Conservation (phyloP, 2,329 filamentous ascomycete species). For the Delphinella strobiligena region DNA sequence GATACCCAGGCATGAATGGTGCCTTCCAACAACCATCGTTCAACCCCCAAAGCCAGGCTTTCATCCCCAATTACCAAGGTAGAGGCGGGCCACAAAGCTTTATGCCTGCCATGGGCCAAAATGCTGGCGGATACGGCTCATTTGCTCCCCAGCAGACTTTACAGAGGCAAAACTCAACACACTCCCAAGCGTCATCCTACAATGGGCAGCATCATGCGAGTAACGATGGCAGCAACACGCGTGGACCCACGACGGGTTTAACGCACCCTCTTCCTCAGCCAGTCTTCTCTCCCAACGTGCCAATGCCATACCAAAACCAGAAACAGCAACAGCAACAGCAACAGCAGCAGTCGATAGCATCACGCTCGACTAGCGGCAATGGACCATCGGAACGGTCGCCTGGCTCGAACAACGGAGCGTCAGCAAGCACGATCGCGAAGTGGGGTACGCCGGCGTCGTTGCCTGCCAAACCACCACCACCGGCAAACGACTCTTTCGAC, state of each 20-base stretch:
- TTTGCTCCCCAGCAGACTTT: slow-evolving; percentile 12
- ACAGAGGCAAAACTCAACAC: slow-evolving; percentile 21
- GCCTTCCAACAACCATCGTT: slow-evolving; percentile 78
- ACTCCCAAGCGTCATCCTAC: slow-evolving; percentile 18
- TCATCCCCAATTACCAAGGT: slow-evolving; percentile 52
- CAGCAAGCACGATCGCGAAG: slow-evolving; percentile 39
- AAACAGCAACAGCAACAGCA: slow-evolving; percentile 1
- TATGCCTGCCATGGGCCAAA: not conserved
- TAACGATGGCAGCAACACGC: slow-evolving; percentile 10
- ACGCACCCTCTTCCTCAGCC: slow-evolving; percentile 26
- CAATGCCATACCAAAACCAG: slow-evolving; percentile 15
- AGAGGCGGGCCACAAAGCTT: not conserved
- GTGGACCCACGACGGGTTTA: slow-evolving; percentile 15
- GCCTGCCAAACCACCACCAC: slow-evolving; percentile 42
- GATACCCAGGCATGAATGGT: slow-evolving; percentile 61
- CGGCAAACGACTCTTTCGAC: slow-evolving; percentile 18
- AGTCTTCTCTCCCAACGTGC: slow-evolving; percentile 22
- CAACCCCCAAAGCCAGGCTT: slow-evolving; percentile 88
- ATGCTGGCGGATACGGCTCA: slow-evolving; percentile 3
- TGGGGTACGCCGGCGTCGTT: slow-evolving; percentile 43
- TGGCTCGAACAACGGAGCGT: not conserved
- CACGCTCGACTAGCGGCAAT: slow-evolving; percentile 7
- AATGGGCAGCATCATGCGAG: slow-evolving; percentile 9
- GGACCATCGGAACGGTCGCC: not conserved
- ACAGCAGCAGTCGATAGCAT: slow-evolving; percentile 2